Percentiles rank a stretch among this genome's conserved stretches.
phyloP scores from a whole-genome alignment of 768 basidiomycete species.

The Mycena pura region DNA sequence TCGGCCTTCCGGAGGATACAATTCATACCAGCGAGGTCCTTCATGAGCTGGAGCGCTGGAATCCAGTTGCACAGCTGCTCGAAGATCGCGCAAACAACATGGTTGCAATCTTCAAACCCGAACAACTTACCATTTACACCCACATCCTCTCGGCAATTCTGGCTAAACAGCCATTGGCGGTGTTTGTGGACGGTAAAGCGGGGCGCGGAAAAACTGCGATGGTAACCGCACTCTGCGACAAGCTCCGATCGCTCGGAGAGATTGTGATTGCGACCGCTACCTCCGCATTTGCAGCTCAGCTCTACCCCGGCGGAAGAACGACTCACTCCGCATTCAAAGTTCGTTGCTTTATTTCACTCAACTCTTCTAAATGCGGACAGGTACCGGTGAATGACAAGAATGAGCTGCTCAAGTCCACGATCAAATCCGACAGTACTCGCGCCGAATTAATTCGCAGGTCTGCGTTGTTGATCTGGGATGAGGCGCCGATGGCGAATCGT shows the following conservation, averaged over 20 bases:
- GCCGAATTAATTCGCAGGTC: slow-evolving; percentile 42
- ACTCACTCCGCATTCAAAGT: too few species aligned
- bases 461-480: slow-evolving; percentile 37
- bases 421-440: slow-evolving; percentile 32
- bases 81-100: slow-evolving; percentile 13
- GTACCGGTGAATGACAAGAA: slow-evolving; percentile 42
- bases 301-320: too few species aligned
- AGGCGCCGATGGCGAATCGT: slow-evolving; percentile 43
- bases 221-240: slow-evolving; percentile 40
- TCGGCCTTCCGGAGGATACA: slow-evolving; percentile 37
- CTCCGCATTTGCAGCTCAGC: slow-evolving; percentile 47
- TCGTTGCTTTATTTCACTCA: too few species aligned
- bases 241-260: slow-evolving; percentile 31
- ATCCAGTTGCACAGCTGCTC: neutral
- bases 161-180: slow-evolving; percentile 20
- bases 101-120: slow-evolving; percentile 5
- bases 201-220: slow-evolving; percentile 50
- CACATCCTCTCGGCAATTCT: neutral
- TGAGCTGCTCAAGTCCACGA: slow-evolving; percentile 37
- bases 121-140: slow-evolving; percentile 18
- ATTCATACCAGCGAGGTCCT: slow-evolving; percentile 30
- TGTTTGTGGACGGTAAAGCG: slow-evolving; percentile 48
- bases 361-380: slow-evolving; percentile 26
- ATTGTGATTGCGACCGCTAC: slow-evolving; percentile 45
- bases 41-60: slow-evolving; percentile 34